These are phyloP conservation scores for Pseudoperonospora humuli DNA, from an alignment of 352 stramenopile species.

Conservation along the genomic window DNA sequence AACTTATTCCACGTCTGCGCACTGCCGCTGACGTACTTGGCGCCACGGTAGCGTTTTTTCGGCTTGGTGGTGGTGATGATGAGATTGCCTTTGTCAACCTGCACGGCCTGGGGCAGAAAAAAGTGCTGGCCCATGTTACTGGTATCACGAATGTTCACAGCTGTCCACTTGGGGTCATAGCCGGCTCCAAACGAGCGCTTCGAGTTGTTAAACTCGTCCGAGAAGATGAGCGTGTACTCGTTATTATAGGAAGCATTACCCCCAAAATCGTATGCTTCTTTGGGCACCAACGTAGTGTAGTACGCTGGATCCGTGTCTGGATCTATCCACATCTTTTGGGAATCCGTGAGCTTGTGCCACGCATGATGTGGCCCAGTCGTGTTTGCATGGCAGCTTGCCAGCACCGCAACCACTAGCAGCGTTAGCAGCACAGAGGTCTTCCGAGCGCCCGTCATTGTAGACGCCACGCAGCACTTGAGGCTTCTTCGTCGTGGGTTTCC, in stretches of 20 bases:
- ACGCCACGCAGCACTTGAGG: background rate
- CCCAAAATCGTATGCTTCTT: conserved; percentile 33
- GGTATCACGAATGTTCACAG: conserved; percentile 92
- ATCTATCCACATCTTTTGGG: conserved; percentile 62
- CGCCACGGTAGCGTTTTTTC: conserved; percentile 64
- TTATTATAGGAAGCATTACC: conserved; percentile 20
- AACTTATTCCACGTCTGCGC: conserved; percentile 99
- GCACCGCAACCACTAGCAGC: conserved; percentile 16
- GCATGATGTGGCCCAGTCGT: conserved; percentile 15
- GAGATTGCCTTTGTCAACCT: conserved; percentile 89
- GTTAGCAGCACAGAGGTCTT: background rate
- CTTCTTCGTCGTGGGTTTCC: conserved; percentile 5
- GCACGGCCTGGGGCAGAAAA: conserved; percentile 90
- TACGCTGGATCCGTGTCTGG: conserved; percentile 55
- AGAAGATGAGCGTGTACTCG: conserved; percentile 89
- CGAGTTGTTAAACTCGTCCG: conserved; percentile 94
- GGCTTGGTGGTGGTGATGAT: conserved; percentile 88
- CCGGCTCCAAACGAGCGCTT: conserved; percentile 91
- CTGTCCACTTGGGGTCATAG: conserved; percentile 93
- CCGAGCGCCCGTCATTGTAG: background rate
- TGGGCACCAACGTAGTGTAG: conserved; percentile 39
- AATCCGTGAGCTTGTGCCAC: conserved; percentile 35
- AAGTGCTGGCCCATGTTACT: conserved; percentile 94
- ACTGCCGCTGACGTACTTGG: conserved; percentile 88
- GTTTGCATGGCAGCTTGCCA: conserved; percentile 16